Evolutionary conservation across 192 early-diverging fungal genomes (phyloP).

Genomic region (Spizellomyces sp.): DNA sequence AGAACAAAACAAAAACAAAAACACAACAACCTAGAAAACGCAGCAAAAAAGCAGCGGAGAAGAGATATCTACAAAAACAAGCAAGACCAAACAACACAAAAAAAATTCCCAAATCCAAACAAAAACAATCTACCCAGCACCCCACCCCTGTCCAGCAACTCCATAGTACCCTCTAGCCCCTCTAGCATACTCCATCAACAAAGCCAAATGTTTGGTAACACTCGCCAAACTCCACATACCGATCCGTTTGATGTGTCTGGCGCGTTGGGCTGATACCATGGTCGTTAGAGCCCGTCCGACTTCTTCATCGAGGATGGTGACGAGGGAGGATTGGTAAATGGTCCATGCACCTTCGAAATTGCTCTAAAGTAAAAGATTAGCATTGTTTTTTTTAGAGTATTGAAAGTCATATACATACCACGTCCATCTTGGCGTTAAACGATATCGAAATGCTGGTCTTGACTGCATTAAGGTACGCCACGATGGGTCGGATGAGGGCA

Average conservation of each 20-base stretch:
- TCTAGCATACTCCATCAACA: constrained; percentile 71
- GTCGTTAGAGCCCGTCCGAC: constrained; percentile 80
- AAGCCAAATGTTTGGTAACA: constrained; percentile 69
- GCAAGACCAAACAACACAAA: no score
- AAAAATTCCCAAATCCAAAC: no score
- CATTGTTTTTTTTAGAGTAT: background rate
- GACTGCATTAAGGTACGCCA: constrained; percentile 93
- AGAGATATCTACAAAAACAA: no score
- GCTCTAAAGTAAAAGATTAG: constrained; percentile 40
- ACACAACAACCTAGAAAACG: no score
- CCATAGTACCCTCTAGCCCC: constrained; percentile 38
- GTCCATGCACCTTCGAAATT: constrained; percentile 96
- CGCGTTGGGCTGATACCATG: constrained; percentile 78
- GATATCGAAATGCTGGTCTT: constrained; percentile 83
- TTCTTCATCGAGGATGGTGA: constrained; percentile 73
- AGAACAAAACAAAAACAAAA: no score
- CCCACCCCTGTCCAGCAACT: constrained; percentile 3
- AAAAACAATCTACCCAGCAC: background rate
- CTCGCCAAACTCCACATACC: constrained; percentile 87
- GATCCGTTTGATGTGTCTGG: constrained; percentile 82
- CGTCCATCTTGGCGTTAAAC: constrained; percentile 74
- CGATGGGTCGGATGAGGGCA: constrained; percentile 88
- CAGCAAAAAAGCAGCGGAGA: no score
- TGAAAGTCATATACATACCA: constrained; percentile 49
- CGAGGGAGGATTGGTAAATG: constrained; percentile 78